phyloP scores from a whole-genome alignment of 306 rosid species.

The Quercus glauca region DNA sequence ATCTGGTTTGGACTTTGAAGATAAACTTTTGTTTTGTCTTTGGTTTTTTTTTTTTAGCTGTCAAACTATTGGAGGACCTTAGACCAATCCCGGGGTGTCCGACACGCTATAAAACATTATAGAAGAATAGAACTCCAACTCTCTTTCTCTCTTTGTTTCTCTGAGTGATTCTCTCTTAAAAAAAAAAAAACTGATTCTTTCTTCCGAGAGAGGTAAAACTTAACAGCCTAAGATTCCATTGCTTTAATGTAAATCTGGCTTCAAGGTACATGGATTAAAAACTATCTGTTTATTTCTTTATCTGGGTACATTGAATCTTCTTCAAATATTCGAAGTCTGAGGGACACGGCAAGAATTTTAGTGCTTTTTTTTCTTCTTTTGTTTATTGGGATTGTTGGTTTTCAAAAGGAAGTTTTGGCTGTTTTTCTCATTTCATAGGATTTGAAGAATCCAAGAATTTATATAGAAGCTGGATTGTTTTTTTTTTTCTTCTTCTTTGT shows the following conservation, averaged over 20 bases:
- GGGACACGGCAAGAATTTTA: slow-evolving; percentile 24
- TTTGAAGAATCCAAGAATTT: background rate
- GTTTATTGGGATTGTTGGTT: slow-evolving; percentile 28
- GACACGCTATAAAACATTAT: slow-evolving; percentile 4
- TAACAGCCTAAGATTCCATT: slow-evolving; percentile 6
- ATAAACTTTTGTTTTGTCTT: too few species aligned
- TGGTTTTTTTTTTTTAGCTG: background rate
- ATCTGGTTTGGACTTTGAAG: too few species aligned
- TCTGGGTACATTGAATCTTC: slow-evolving; percentile 28
- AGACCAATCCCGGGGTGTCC: slow-evolving; percentile 18
- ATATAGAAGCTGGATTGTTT: background rate
- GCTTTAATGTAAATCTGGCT: background rate
- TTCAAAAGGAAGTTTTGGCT: background rate
- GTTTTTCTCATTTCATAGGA: slow-evolving; percentile 16
- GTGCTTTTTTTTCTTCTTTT: background rate
- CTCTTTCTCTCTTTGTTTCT: background rate
- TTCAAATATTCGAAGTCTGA: slow-evolving; percentile 23
- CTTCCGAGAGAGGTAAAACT: background rate
- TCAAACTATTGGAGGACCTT: slow-evolving; percentile 26
- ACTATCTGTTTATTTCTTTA: background rate
- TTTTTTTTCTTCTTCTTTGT: background rate
- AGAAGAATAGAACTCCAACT: slow-evolving; percentile 22
- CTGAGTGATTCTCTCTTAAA: background rate
- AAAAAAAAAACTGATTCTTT: background rate
- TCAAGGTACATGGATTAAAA: slow-evolving; percentile 2